A percentile compares a stretch with the other conserved stretches of the same genome.
Conservation (phyloP, 257 asterid genomes). For the Penstemon davidsonii region DNA sequence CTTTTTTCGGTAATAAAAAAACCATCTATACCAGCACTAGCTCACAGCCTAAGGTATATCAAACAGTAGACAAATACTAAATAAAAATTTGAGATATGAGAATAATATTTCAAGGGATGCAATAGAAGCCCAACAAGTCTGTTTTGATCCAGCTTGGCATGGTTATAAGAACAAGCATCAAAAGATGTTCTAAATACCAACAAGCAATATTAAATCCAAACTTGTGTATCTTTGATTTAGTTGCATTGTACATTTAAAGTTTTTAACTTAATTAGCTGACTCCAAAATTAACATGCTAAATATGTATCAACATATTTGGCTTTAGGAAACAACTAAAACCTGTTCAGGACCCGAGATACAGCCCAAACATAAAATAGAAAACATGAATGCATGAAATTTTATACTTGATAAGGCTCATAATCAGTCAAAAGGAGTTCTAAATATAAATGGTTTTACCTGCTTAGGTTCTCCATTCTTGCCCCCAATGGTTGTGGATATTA, state of each 20-base stretch:
- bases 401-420: background rate
- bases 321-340: background rate
- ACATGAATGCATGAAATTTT: too few relatives aligned
- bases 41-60: slow-evolving; percentile 27
- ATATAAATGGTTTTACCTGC: slow-evolving; percentile 51
- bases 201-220: background rate
- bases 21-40: background rate
- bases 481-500: slow-evolving; percentile 88
- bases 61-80: slow-evolving; percentile 16
- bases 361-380: background rate
- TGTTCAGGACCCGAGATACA: background rate
- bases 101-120: background rate
- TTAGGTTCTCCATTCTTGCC: slow-evolving; percentile 96
- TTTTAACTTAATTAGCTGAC: background rate
- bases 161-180: background rate
- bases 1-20: background rate
- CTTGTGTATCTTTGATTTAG: background rate
- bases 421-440: slow-evolving; percentile 9
- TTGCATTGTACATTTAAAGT: background rate
- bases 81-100: background rate
- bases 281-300: background rate
- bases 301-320: too few relatives aligned
- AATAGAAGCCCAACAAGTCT: background rate
- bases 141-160: background rate
- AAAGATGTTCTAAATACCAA: background rate